Evolutionary conservation across 2,329 filamentous ascomycete genomes (phyloP), one percentile per base, ranked within the genome.

Genomic region (Periconia digitata): DNA sequence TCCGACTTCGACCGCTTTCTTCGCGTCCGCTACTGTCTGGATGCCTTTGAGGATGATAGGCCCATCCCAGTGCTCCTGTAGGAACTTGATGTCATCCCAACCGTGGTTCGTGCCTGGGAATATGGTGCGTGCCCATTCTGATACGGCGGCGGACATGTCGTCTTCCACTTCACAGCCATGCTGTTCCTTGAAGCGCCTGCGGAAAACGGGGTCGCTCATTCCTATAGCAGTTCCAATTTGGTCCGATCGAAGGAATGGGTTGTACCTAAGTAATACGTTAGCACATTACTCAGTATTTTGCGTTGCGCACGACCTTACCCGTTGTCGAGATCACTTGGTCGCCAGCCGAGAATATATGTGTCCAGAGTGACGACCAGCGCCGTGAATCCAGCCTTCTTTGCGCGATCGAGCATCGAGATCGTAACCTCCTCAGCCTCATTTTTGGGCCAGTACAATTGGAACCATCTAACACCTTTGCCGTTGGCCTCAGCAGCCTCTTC

Each of bases 351-450:
- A 1, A 79, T 77, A 67, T 81, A 87, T 0, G 85, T 89, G 64
- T 90, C 86, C 0, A 89, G 73, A 0, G 87, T 90, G 1, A 89
- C 83, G n/a, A 89, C 79, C 0, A 89, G 76, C 1, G 81, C 82
- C 24, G 75, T 77, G 66, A 78, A 89, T 0, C 85, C 85, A 18
- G 75, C 76, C 0, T 72, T 75, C 60, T 80, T 82, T 1, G 85
- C 86, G 1, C 85, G 77, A 4, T 72, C 62, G 10, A 90, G 74
- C 16, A 89, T 72, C 1, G 81, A 86, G 0, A 78, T 71, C 0
- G 85, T 88, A 45, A 89, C 76, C 1, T 83, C 79, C 47, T 89
- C 78, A 54, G 82, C 79, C 17, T 76, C 70, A 0, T 84, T 83
- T 77, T 73, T 71, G 0, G 86, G 85, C 83, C 85, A 89, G 71